phyloP scores from a whole-genome alignment of 345 rosid genomes.

The Eucalyptus marginata region DNA sequence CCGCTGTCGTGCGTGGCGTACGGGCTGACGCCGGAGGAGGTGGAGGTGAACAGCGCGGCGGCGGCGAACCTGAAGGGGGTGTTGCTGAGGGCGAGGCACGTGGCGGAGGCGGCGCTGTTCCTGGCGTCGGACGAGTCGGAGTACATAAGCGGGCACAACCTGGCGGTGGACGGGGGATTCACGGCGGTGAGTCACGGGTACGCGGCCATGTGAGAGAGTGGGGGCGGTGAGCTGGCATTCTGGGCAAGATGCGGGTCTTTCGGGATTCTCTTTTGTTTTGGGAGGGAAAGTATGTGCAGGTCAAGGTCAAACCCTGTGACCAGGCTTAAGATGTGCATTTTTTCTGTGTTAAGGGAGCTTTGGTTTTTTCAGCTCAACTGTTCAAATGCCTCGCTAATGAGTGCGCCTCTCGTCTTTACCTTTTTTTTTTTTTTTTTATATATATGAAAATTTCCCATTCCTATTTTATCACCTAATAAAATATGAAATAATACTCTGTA shows the following conservation, averaged over 20 bases:
- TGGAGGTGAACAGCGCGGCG: slow-evolving; percentile 30
- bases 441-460: background rate
- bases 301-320: slow-evolving; percentile 17
- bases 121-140: slow-evolving; percentile 82
- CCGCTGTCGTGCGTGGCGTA: slow-evolving; percentile 54
- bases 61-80: slow-evolving; percentile 56
- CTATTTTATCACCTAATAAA: background rate
- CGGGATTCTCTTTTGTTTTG: background rate
- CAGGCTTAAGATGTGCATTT: slow-evolving; percentile 29
- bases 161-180: slow-evolving; percentile 82
- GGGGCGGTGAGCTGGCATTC: background rate
- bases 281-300: background rate
- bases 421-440: no score
- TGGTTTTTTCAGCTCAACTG: background rate
- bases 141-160: slow-evolving; percentile 76
- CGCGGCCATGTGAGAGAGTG: background rate
- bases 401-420: background rate
- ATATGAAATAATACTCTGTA: background rate
- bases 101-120: slow-evolving; percentile 81
- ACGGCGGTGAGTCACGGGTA: slow-evolving; percentile 36
- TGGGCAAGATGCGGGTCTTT: background rate
- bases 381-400: background rate
- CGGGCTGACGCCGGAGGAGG: slow-evolving; percentile 25
- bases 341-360: background rate
- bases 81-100: slow-evolving; percentile 53